Evolutionary conservation across 1,139 yeast species (phyloP).

Genomic region (Saccharomyces hybrid): DNA sequence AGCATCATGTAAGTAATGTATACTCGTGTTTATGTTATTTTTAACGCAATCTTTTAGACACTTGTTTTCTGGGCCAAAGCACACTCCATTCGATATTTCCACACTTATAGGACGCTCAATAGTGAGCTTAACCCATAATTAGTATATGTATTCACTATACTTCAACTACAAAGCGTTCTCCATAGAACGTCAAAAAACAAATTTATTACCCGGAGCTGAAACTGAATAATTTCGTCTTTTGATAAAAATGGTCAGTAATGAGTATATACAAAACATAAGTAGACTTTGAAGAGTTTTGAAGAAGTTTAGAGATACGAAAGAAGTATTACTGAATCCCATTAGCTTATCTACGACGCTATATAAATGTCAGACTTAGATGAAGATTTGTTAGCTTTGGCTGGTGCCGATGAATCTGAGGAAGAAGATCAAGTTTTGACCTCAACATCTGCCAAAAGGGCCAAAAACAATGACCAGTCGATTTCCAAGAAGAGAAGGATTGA

Average conservation of each 20-base stretch:
- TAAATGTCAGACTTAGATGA: slow-evolving; percentile 66
- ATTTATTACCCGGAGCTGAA: too few relatives aligned
- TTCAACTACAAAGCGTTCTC: too few relatives aligned
- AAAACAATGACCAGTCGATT: slow-evolving; percentile 21
- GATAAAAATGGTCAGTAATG: too few relatives aligned
- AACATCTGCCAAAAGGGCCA: slow-evolving; percentile 22
- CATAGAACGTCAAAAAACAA: too few relatives aligned
- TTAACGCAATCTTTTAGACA: too few relatives aligned
- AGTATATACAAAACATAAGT: too few relatives aligned
- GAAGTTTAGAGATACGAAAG: too few relatives aligned
- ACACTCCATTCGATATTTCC: too few relatives aligned
- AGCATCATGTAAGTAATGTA: background rate
- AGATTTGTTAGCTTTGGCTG: slow-evolving; percentile 87
- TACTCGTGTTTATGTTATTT: background rate
- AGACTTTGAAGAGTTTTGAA: background rate
- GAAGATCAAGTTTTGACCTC: slow-evolving; percentile 32
- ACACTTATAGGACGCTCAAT: background rate
- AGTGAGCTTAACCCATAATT: background rate
- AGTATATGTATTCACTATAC: too few relatives aligned
- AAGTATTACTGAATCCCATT: background rate
- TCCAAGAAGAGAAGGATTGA: slow-evolving; percentile 29
- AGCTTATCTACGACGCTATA: background rate
- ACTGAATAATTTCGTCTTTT: too few relatives aligned
- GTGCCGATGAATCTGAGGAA: slow-evolving; percentile 45
- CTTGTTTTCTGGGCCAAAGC: too few relatives aligned